These are phyloP conservation scores for Termitomyces sp. DNA, from an alignment of 768 basidiomycete genomes.

Conservation along the genomic window DNA sequence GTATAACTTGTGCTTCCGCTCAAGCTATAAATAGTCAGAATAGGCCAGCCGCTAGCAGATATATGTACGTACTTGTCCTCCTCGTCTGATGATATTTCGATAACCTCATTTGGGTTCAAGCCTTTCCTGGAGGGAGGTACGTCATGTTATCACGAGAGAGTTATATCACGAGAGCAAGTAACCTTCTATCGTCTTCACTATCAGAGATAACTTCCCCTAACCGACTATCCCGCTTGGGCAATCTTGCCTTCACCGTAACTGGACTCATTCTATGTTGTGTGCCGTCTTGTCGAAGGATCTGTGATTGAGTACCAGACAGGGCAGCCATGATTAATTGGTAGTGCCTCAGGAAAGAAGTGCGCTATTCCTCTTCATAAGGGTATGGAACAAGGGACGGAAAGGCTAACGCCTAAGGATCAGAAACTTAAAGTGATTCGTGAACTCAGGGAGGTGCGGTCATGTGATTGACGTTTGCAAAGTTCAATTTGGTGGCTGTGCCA, in stretches of 20 bases:
- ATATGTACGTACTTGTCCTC: constrained; percentile 32
- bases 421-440: too few species aligned
- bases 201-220: constrained; percentile 38
- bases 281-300: not conserved
- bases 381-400: too few species aligned
- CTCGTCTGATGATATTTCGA: constrained; percentile 55
- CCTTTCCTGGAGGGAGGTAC: not conserved
- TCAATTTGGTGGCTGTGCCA: not conserved
- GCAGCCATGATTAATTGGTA: not conserved
- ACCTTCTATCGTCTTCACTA: constrained; percentile 44
- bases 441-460: not conserved
- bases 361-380: too few species aligned
- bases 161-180: not conserved
- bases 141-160: not conserved
- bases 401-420: too few species aligned
- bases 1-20: not conserved
- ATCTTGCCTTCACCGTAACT: not conserved
- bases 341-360: not conserved
- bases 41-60: not conserved
- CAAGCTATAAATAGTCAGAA: not conserved
- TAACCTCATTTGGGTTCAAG: constrained; percentile 27
- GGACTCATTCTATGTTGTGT: not conserved
- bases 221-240: not conserved
- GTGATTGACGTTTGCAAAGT: constrained; percentile 10
- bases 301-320: not conserved